These are phyloP conservation scores for Ogataea salicorniae DNA, from an alignment of 805 yeast genomes.

Conservation along the genomic window DNA sequence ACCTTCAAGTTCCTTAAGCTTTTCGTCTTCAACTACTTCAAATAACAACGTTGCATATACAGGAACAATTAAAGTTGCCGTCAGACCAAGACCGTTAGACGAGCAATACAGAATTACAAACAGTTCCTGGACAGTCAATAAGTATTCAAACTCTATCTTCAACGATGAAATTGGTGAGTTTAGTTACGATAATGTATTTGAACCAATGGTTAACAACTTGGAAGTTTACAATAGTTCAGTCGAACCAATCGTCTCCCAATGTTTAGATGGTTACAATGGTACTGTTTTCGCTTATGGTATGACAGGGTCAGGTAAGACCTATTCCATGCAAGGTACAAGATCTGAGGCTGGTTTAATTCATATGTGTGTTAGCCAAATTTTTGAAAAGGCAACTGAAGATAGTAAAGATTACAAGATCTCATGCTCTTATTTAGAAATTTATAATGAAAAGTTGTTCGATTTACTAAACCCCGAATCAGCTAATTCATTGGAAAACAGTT, in stretches of 20 bases:
- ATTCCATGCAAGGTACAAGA: conserved; percentile 72
- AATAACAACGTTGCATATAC: conserved; percentile 34
- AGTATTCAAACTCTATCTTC: conserved; percentile 34
- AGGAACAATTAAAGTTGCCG: conserved; percentile 71
- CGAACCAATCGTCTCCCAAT: conserved; percentile 46
- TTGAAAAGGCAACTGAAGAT: conserved; percentile 36
- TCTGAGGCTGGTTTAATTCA: conserved; percentile 68
- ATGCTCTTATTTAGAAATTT: conserved; percentile 78
- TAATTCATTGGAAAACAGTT: conserved; percentile 10
- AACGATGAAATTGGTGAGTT: conserved; percentile 58
- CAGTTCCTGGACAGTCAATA: conserved; percentile 42
- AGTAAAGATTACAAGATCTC: conserved; percentile 39
- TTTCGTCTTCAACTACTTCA: conserved; percentile 1
- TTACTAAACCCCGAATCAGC: conserved; percentile 44
- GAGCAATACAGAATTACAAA: conserved; percentile 6
- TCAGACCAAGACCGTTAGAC: conserved; percentile 66
- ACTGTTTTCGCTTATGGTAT: conserved; percentile 92
- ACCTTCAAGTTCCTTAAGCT: conserved; percentile 19
- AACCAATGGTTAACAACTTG: conserved; percentile 46
- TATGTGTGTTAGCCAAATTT: conserved; percentile 58
- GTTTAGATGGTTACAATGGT: conserved; percentile 73
- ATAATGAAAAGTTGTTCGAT: conserved; percentile 83
- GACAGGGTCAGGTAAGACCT: conserved; percentile 92
- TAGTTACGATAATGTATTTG: conserved; percentile 74
- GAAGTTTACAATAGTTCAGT: conserved; percentile 59